These are phyloP conservation scores for Phycomyces nitens DNA, from an alignment of 192 early-diverging fungal genomes.

Conservation along the genomic window DNA sequence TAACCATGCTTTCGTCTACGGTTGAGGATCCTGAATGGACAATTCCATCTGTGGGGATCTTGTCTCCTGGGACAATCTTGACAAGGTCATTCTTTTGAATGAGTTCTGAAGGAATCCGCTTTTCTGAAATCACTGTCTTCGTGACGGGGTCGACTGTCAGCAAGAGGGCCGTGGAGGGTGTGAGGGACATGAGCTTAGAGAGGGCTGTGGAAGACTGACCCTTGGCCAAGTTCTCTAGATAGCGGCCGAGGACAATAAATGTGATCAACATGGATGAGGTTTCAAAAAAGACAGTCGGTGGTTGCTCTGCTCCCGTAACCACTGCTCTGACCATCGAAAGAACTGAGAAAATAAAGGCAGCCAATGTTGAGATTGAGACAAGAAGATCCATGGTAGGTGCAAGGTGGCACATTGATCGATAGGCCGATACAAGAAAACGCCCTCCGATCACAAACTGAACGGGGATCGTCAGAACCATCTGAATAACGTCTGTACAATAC, in stretches of 20 bases:
- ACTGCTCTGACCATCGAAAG: constrained; percentile 69
- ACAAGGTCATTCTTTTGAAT: constrained; percentile 82
- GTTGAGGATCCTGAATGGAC: constrained; percentile 69
- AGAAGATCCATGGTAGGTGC: constrained; percentile 97
- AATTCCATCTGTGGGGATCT: constrained; percentile 86
- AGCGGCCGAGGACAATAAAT: constrained; percentile 90
- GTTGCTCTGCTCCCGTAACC: constrained; percentile 41
- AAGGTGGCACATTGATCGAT: constrained; percentile 71
- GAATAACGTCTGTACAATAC: constrained; percentile 59
- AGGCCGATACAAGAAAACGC: constrained; percentile 76
- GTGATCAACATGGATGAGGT: constrained; percentile 88
- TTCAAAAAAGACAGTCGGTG: constrained; percentile 89
- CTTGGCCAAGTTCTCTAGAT: constrained; percentile 93
- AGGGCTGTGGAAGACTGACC: constrained; percentile 88
- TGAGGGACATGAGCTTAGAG: constrained; percentile 81
- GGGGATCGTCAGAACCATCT: constrained; percentile 80
- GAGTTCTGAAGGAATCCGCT: constrained; percentile 78
- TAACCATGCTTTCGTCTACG: constrained; percentile 95
- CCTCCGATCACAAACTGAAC: constrained; percentile 88
- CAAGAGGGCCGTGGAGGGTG: constrained; percentile 73
- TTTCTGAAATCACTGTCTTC: constrained; percentile 53
- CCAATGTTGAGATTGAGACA: constrained; percentile 79
- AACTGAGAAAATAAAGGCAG: constrained; percentile 81
- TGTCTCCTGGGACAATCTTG: constrained; percentile 89
- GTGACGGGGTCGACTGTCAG: constrained; percentile 13